Base-by-base conservation (phyloP, 2,329 filamentous ascomycete species). In the Alternaria brassicicola region DNA sequence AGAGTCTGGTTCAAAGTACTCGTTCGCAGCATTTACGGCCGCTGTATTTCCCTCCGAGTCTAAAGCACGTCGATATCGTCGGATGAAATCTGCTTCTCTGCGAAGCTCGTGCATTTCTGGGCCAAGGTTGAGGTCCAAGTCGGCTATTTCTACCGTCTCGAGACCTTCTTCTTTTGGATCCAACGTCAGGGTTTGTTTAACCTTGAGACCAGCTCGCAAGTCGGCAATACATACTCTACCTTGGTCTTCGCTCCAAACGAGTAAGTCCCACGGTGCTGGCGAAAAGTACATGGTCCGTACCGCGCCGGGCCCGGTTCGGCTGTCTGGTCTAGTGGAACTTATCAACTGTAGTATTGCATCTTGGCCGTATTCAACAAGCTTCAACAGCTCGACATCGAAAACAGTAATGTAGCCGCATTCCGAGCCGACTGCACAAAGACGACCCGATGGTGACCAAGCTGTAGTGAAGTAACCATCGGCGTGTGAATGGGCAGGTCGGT, bases 181-280 rank as follows among this genome's bases (percentile, higher is more conserved):
- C 39, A 94, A 81, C 26, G 85, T 80, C 28, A 95, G 81, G 30
- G 90, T 84, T 72, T 95, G 91, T 43, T 88, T 86, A 50, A 86
- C 83, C 45, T 84, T 81, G 61, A 92, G 88, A 21, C 88, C 86
- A 65, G 82, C 85, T 28, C 91, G 85, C 48, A 91, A 79, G 75
- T 95, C 91, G 5, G 89, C 89, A 36, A 94, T 82, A 35, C 90
- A 91, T 15, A 93, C 82, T 55, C 88, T 84, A 3, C 89, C 90
- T 62, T 91, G 89, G 69, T 97, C 91, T 77, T 99, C 95, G 8
- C 93, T 91, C 93, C 95, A 98, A 6, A 96, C 90, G 38, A 99
- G 81, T 17, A 99, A 85, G 73, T 97, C 94, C 82, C 89, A 94
- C 0, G 93, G 92, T 1, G 91, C 90, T 0, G 94, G 93, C 4